These are phyloP conservation scores for Triglochin maritima DNA, from an alignment of 106 monocot genomes.

Conservation along the genomic window DNA sequence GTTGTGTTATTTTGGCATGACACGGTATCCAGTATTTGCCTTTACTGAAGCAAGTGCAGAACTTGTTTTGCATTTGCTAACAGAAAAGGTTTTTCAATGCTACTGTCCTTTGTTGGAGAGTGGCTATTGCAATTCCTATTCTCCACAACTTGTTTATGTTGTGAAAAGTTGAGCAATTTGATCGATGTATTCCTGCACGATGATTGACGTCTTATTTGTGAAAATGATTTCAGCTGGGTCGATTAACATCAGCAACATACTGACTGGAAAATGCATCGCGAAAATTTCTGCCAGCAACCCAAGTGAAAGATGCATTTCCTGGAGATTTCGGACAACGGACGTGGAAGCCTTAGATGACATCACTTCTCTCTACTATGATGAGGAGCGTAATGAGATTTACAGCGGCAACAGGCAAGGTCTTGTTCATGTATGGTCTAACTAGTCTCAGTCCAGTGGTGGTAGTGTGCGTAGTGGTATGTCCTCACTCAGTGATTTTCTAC, in stretches of 20 bases:
- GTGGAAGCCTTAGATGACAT: constrained; percentile 62
- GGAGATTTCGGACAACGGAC: constrained; percentile 24
- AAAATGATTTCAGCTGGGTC: constrained; percentile 37
- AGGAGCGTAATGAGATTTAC: constrained; percentile 67
- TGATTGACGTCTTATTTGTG: not conserved
- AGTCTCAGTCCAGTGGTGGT: not conserved
- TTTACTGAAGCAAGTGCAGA: too few relatives aligned
- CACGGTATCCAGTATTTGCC: too few relatives aligned
- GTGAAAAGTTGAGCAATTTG: too few relatives aligned
- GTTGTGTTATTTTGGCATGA: too few relatives aligned
- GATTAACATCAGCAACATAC: constrained; percentile 84
- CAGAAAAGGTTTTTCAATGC: too few relatives aligned
- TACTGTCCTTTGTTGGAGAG: too few relatives aligned
- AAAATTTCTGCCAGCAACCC: constrained; percentile 34
- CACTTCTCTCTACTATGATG: constrained; percentile 69
- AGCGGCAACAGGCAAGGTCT: constrained; percentile 59
- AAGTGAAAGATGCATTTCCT: not conserved
- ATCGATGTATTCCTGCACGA: too few relatives aligned
- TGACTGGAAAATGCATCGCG: constrained; percentile 67
- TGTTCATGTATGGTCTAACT: constrained; percentile 80
- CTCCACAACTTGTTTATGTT: too few relatives aligned
- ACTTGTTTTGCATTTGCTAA: too few relatives aligned
- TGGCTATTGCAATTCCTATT: too few relatives aligned
- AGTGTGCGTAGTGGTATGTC: too few relatives aligned
- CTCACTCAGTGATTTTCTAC: too few relatives aligned